Evolutionary conservation across 2,329 filamentous ascomycete genomes (phyloP), one percentile per base, ranked within the genome.

Genomic region (Colletotrichum horii): DNA sequence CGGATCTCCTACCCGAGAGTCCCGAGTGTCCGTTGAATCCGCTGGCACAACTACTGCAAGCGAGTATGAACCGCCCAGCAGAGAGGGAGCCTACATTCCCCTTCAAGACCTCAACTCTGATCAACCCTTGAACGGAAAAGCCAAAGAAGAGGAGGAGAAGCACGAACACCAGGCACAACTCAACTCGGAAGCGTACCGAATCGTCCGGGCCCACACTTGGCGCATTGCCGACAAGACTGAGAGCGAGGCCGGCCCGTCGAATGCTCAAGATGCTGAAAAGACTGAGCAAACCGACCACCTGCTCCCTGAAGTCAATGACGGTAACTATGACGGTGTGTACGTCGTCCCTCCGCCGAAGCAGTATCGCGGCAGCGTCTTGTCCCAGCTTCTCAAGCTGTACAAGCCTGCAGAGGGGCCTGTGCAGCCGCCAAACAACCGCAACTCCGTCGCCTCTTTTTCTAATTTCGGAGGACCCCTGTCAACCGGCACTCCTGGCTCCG

Each of bases 301-400:
- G 6, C 72, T 67, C 3, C 80, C 84, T 4, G 83, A 86, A 61
- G 78, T 84, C 58, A 84, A 86, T 70, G 84, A 84, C 19, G 85
- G 84, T 14, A 82, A 83, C 48, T 86, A 82, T 56, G 86, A 87
- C 68, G 85, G 84, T 14, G 81, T 87, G 6, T 84, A 87, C 55
- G 82, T 83, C 32, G 83, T 88, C 3, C 84, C 86, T 6, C 79
- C 83, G 6, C 87, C 87, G 0, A 77, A 82, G 38, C 81, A 87
- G 30, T 87, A 87, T 65, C 86, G 87, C 4, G 85, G 86, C 22
- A 85, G 87, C 68, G 84, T 88, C 2, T 81, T 89, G 8, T 86
- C 87, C 7, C 86, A 88, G 76, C 84, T 89, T 2, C 76, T 89
- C 58, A 87, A 86, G 80, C 83, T 89, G 14, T 88, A 89, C 79